Percentiles rank a stretch among this genome's conserved stretches.
phyloP scores from a whole-genome alignment of 1,284 basidiomycete genomes.

The Ganoderma leucocontextum region DNA sequence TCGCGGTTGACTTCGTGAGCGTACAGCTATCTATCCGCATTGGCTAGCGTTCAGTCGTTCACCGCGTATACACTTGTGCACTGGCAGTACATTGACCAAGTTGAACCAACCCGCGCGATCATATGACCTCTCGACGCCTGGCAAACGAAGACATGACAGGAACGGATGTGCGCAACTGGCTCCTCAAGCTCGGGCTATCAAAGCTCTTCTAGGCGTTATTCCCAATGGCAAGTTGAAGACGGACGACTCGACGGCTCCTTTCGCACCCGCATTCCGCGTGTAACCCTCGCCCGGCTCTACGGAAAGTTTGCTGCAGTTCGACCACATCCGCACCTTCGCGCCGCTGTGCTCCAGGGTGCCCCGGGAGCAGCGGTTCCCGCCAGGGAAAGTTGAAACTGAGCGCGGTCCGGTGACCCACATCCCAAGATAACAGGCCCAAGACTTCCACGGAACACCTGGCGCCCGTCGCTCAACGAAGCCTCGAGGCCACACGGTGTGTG shows the following conservation, averaged over 20 bases:
- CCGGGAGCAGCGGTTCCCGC: slow-evolving; percentile 5
- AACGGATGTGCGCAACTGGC: background rate
- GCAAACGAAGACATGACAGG: background rate
- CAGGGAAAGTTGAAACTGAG: background rate
- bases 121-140: background rate
- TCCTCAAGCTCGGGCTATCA: background rate
- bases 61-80: background rate
- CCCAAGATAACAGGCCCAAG: slow-evolving; percentile 7
- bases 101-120: background rate
- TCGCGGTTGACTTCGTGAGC: background rate
- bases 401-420: slow-evolving; percentile 14
- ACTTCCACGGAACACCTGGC: background rate
- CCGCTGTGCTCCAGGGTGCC: background rate
- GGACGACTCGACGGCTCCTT: background rate
- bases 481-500: slow-evolving; percentile 6
- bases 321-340: background rate
- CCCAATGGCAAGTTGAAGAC: background rate
- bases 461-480: background rate
- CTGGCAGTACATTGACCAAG: background rate
- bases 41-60: no score
- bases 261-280: background rate
- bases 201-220: background rate
- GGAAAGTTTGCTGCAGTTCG: background rate
- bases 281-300: slow-evolving; percentile 2
- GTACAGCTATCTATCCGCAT: background rate